Evolutionary conservation across 441 rosid genomes (phyloP).

Genomic region (Breynia disticha): DNA sequence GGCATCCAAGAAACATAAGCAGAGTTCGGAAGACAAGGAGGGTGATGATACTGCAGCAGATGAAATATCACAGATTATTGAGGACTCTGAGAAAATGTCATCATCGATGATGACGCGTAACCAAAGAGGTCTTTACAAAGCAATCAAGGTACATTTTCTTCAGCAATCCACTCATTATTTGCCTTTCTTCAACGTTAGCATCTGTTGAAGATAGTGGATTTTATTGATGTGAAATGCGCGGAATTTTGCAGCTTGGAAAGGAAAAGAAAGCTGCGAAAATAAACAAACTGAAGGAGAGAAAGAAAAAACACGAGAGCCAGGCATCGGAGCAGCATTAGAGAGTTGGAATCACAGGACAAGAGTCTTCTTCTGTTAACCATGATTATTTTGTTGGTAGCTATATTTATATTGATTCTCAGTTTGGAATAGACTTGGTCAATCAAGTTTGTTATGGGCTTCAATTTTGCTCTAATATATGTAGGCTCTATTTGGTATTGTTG

Average conservation of each 20-base stretch:
- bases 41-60: constrained; percentile 30
- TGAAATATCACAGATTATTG: constrained; percentile 26
- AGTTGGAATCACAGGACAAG: background rate
- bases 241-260: constrained; percentile 32
- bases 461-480: constrained; percentile 13
- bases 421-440: constrained; percentile 3
- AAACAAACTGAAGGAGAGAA: constrained; percentile 55
- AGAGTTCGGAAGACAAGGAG: constrained; percentile 18
- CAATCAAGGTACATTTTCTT: constrained; percentile 47
- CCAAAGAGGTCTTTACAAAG: constrained; percentile 48
- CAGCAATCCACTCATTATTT: background rate
- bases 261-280: constrained; percentile 34
- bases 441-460: constrained; percentile 8
- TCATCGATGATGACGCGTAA: constrained; percentile 47
- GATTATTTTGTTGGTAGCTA: too few species aligned
- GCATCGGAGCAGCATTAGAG: constrained; percentile 21
- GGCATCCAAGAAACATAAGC: constrained; percentile 17
- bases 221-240: constrained; percentile 5
- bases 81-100: constrained; percentile 34
- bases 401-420: too few species aligned
- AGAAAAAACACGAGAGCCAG: constrained; percentile 34
- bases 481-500: too few species aligned
- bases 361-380: background rate
- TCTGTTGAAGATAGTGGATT: background rate
- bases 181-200: background rate